phyloP scores from a whole-genome alignment of 345 rosid species.

The Camelina neglecta region DNA sequence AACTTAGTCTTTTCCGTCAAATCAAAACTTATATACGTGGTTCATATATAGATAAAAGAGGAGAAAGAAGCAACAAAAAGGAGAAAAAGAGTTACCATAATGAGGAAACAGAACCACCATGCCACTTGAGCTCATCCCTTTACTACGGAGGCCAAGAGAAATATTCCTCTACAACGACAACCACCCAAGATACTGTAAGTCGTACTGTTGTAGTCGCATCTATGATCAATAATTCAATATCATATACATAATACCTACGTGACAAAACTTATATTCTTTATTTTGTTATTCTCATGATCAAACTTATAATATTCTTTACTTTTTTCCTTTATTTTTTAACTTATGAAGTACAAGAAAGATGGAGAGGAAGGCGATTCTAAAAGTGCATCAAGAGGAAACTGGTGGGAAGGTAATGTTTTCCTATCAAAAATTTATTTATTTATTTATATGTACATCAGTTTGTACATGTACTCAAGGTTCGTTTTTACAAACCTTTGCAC shows the following conservation, averaged over 20 bases:
- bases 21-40: slow-evolving; percentile 4
- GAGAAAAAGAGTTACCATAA: slow-evolving; percentile 52
- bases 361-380: slow-evolving; percentile 59
- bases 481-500: too few relatives aligned
- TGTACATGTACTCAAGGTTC: too few relatives aligned
- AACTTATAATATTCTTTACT: slow-evolving; percentile 4
- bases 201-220: slow-evolving; percentile 40
- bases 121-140: slow-evolving; percentile 84
- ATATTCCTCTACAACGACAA: slow-evolving; percentile 60
- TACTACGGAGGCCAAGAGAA: slow-evolving; percentile 94
- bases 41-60: slow-evolving; percentile 23
- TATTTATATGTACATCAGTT: too few relatives aligned
- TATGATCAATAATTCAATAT: not conserved
- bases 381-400: slow-evolving; percentile 85
- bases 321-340: slow-evolving; percentile 3
- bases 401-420: slow-evolving; percentile 84
- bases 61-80: slow-evolving; percentile 45
- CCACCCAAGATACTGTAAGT: slow-evolving; percentile 47
- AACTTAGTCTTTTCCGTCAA: not conserved
- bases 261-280: slow-evolving; percentile 21
- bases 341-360: slow-evolving; percentile 63
- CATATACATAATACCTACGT: slow-evolving; percentile 21
- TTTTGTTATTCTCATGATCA: not conserved
- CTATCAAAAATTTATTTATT: not conserved
- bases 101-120: slow-evolving; percentile 75